Conservation (phyloP, 2,329 filamentous ascomycete species). For the Bipolaris bicolor region DNA sequence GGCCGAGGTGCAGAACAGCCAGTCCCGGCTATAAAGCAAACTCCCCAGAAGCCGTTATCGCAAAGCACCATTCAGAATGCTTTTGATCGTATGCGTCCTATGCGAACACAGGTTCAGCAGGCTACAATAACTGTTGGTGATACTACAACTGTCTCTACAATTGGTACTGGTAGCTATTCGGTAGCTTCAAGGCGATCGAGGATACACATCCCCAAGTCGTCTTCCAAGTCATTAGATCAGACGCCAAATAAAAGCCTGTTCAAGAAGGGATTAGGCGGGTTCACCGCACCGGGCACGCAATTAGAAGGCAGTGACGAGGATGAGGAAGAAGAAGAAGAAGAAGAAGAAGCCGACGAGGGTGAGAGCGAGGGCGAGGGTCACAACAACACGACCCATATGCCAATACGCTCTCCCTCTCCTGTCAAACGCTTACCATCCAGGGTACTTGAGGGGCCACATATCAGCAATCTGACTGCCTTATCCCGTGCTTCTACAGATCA, state of each 20-base stretch:
- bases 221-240: conserved; percentile 35
- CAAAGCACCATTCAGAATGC: conserved; percentile 61
- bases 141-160: conserved; percentile 67
- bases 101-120: conserved; percentile 65
- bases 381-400: conserved; percentile 22
- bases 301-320: conserved; percentile 37
- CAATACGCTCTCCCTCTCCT: conserved; percentile 25
- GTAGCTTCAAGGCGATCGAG: conserved; percentile 57
- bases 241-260: conserved; percentile 46
- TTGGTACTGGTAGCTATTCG: conserved; percentile 58
- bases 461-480: conserved; percentile 23
- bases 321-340: conserved; percentile 11
- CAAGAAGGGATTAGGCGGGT: conserved; percentile 56
- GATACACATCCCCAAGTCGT: conserved; percentile 50
- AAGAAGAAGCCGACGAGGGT: conserved; percentile 14
- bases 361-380: conserved; percentile 12
- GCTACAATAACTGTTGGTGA: conserved; percentile 79
- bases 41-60: conserved; percentile 41
- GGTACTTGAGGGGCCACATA: conserved; percentile 22
- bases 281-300: conserved; percentile 62
- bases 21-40: conserved; percentile 40
- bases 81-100: conserved; percentile 69
- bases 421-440: conserved; percentile 13
- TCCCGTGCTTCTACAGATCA: conserved; percentile 20
- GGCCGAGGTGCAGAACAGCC: conserved; percentile 27